phyloP scores from a whole-genome alignment of 768 basidiomycete species.

The Fistulinella prunicolor region DNA sequence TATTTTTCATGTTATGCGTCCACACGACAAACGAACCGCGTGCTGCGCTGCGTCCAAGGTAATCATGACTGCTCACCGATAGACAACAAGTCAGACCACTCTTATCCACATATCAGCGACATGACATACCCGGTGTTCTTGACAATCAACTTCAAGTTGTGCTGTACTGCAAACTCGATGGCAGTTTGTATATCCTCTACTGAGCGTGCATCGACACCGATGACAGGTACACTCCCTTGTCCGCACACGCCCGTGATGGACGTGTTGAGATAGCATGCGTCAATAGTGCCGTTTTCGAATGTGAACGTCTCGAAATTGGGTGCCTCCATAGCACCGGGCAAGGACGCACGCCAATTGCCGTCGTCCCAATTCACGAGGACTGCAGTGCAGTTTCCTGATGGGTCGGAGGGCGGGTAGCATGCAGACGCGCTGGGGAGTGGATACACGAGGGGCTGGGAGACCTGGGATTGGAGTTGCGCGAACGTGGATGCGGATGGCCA shows the following conservation, averaged over 20 bases:
- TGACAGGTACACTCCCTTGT: not conserved
- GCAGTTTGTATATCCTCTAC: not conserved
- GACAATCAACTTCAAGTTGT: constrained; percentile 16
- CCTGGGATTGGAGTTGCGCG: not conserved
- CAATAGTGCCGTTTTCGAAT: constrained; percentile 45
- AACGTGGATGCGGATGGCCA: not conserved
- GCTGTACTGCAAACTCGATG: constrained; percentile 14
- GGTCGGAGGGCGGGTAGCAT: not conserved
- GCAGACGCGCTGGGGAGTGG: not conserved
- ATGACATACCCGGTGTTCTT: constrained; percentile 20
- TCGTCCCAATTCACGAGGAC: not conserved
- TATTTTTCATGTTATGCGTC: not conserved
- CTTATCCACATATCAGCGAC: not conserved
- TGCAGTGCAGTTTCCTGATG: not conserved
- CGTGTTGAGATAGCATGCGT: constrained; percentile 36
- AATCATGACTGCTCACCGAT: not conserved
- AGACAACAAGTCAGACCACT: not conserved
- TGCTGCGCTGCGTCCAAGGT: not conserved
- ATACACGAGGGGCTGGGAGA: not conserved
- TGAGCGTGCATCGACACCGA: not conserved
- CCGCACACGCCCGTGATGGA: constrained; percentile 11
- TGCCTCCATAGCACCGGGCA: not conserved
- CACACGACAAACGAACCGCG: not conserved
- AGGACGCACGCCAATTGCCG: not conserved
- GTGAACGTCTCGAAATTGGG: constrained; percentile 34